These are phyloP conservation scores for Biscogniauxia marginata DNA, from an alignment of 2,329 filamentous ascomycete genomes.

Conservation along the genomic window DNA sequence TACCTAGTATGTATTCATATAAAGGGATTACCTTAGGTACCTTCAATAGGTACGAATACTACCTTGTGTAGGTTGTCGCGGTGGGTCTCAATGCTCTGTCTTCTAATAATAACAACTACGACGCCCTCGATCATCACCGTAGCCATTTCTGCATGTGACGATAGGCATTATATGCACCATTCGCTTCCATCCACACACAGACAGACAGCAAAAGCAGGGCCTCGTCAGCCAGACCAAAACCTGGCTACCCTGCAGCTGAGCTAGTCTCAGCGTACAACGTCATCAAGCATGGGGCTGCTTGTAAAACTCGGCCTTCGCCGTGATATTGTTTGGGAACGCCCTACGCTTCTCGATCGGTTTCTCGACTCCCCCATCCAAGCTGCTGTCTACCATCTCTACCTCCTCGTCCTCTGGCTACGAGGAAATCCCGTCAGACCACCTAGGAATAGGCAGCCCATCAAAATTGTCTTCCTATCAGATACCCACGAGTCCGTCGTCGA, in stretches of 20 bases:
- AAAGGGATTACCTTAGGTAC: too few relatives aligned
- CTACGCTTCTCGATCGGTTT: conserved; percentile 59
- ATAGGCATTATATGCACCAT: too few relatives aligned
- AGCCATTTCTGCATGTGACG: too few relatives aligned
- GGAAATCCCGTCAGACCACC: conserved; percentile 62
- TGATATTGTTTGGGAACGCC: conserved; percentile 45
- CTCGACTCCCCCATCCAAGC: conserved; percentile 67
- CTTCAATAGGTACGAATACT: too few relatives aligned
- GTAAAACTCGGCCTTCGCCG: conserved; percentile 47
- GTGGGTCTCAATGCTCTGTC: too few relatives aligned
- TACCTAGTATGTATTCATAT: too few relatives aligned
- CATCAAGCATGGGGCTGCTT: conserved; percentile 44
- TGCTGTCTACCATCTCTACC: conserved; percentile 61
- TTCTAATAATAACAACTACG: too few relatives aligned
- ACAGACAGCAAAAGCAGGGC: too few relatives aligned
- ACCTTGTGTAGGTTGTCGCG: too few relatives aligned
- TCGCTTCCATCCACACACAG: too few relatives aligned
- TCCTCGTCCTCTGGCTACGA: conserved; percentile 64
- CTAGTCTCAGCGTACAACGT: conserved; percentile 1
- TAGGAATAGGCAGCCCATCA: conserved; percentile 56
- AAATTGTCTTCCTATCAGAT: conserved; percentile 85
- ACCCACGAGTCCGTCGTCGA: conserved; percentile 68
- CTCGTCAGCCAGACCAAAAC: background rate
- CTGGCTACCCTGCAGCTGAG: background rate
- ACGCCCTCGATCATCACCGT: too few relatives aligned